Evolutionary conservation across 2,329 filamentous ascomycete species (phyloP), one percentile per base, ranked within the genome.

Genomic region (Biscogniauxia sp.): DNA sequence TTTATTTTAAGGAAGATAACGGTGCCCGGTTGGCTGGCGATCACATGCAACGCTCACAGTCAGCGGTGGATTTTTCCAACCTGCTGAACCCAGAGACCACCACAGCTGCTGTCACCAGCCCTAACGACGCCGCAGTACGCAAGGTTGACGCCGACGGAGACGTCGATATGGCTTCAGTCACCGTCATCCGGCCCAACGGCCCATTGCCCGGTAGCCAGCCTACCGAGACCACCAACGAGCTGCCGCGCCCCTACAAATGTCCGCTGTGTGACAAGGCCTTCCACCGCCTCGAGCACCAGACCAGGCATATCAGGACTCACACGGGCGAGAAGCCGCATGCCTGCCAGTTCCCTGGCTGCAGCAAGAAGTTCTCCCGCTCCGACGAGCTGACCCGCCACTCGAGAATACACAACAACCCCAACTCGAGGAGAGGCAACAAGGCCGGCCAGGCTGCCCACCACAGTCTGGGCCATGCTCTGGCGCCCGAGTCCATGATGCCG

Each of bases 211-310:
- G 82, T 66, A 84, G 88, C 61, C 86, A 91, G 72, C 71, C 80
- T 65, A 69, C 85, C 77, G 77, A 92, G 83, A 82, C 78, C 61
- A 66, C 75, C 54, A 79, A 77, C 66, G 94, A 98, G 77, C 86
- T 98, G 57, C 95, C 95, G 61, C 89, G 95, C 59, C 94, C 94
- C 0, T 99, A 99, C 87, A 98, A 98, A 82, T 99, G 94, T 78
- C 93, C 94, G 63, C 86, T 99, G 65, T 99, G 95, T 82, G 94
- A 97, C 72, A 96, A 97, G 84, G 94, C 95, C 63, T 99, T 99
- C 80, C 95, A 98, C 82, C 92, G 95, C 65, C 84, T 99, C 51
- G 94, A 98, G 81, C 94, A 98, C 77, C 94, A 97, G 83, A 88
- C 85, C 20, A 80, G 84, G 70, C 94, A 99, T 78, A 98, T 98